phyloP scores from a whole-genome alignment of 345 rosid species.

The Pseudoturritis turrita region DNA sequence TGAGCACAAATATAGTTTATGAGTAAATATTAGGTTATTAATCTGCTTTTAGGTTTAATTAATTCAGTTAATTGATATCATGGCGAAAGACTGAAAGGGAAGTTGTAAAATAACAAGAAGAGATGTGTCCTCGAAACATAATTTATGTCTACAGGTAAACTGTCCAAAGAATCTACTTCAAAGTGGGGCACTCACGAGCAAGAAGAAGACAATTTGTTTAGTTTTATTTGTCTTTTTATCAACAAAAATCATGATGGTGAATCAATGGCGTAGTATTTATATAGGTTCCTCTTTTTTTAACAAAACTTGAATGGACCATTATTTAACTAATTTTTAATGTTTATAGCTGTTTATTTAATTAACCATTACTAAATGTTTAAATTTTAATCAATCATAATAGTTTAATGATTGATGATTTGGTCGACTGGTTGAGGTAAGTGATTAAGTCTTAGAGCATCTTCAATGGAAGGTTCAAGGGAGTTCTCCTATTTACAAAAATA shows the following conservation, averaged over 20 bases:
- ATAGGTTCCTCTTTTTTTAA: not conserved
- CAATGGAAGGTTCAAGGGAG: too few relatives aligned
- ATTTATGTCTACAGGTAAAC: conserved; percentile 3
- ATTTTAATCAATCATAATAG: not conserved
- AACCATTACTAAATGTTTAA: not conserved
- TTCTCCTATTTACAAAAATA: too few relatives aligned
- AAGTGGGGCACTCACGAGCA: conserved; percentile 28
- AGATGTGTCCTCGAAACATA: conserved; percentile 12
- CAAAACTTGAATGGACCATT: not conserved
- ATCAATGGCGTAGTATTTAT: conserved; percentile 4
- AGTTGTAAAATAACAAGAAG: conserved; percentile 3
- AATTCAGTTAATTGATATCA: not conserved
- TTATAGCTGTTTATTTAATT: not conserved
- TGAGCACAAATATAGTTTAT: not conserved
- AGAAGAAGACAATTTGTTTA: not conserved
- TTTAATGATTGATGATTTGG: too few relatives aligned
- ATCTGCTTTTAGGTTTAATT: not conserved
- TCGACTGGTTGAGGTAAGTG: too few relatives aligned
- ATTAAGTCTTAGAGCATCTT: too few relatives aligned
- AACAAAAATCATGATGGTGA: conserved; percentile 13
- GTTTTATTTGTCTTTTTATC: conserved; percentile 14
- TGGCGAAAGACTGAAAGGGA: not conserved
- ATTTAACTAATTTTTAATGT: not conserved
- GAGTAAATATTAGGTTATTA: not conserved
- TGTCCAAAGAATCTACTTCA: conserved; percentile 19